Evolutionary conservation across 495 filamentous ascomycete genomes (phyloP), one percentile per base, ranked within the genome.

Genomic region (Lasiosphaeria ovina): DNA sequence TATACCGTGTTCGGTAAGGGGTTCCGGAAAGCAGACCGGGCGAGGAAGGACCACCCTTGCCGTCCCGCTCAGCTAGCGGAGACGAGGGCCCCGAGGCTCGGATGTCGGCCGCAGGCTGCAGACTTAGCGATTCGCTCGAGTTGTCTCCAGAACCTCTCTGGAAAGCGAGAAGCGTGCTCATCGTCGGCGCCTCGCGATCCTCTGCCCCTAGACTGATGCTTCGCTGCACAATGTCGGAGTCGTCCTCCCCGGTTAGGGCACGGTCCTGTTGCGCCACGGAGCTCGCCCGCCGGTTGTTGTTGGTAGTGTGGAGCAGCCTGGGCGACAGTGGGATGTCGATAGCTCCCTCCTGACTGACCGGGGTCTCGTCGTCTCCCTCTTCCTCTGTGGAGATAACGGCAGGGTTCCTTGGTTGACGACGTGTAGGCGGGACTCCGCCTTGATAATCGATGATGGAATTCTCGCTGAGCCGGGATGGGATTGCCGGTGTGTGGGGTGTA

Each of bases 401-500:
- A 66, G 63, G 44, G 54, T 45, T 54, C 63, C 62, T 52, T 12
- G 59, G 47, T 35, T 61, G 62, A 59, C 58, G 58, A 62, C 62
- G 51, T 47, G 51, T 49, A 62, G 66, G 72, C 40, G 58, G 59
- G 17, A 44, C 59, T 52, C 62, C 64, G 14, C 79, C 72, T 33
- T 81, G 75, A 66, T 93, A 91, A 67, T 91, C 88, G n/a, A 89
- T 85, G 54, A 91, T 89, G 55, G 89, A 92, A 66, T 91, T 89
- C 63, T 92, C 92, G 69, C 91, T 95, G 49, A 98, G 74, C n/a
- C 93, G 85, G 17, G 92, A 96, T 38, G 93, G 92, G 50, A 97
- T 90, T 16, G 93, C 91, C 4, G 93, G 93, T 5, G 91, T 96
- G 66, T 97, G 93, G 8, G 93, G 93, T 0, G 93, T 97, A 72